Evolutionary conservation across 2,329 filamentous ascomycete genomes (phyloP).

Genomic region (Fusarium coicis): DNA sequence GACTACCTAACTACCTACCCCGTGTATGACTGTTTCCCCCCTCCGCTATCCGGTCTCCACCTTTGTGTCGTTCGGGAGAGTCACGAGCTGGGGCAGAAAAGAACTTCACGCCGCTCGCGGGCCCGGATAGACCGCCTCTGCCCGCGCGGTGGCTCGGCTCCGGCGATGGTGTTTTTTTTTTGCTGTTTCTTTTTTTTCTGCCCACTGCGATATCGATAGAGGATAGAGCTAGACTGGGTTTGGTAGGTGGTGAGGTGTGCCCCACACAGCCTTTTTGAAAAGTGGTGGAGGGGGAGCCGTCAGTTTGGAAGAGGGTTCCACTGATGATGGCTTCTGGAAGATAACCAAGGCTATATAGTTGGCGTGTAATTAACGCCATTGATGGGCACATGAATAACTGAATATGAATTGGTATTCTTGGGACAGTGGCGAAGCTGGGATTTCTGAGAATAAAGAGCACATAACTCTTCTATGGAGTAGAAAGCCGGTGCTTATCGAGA

Average conservation of each 20-base stretch:
- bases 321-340: not conserved
- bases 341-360: not conserved
- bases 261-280: conserved; percentile 11
- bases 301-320: not conserved
- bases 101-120: conserved; percentile 20
- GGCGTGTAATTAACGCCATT: not conserved
- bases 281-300: conserved; percentile 1
- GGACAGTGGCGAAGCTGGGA: not conserved
- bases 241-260: conserved; percentile 3
- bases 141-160: conserved; percentile 42
- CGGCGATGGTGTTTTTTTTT: conserved; percentile 16
- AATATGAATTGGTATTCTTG: not conserved
- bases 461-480: not conserved
- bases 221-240: not conserved
- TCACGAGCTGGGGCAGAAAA: conserved; percentile 10
- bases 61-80: not conserved
- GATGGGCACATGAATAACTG: not conserved
- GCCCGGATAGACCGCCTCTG: conserved; percentile 43
- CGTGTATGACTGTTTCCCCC: not conserved
- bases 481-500: conserved; percentile 19
- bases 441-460: not conserved
- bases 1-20: not conserved
- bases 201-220: not conserved
- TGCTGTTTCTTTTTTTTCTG: not conserved
- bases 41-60: conserved; percentile 15